Base-by-base conservation (phyloP, 148 eudicot species). In the Linanthus parryae region DNA sequence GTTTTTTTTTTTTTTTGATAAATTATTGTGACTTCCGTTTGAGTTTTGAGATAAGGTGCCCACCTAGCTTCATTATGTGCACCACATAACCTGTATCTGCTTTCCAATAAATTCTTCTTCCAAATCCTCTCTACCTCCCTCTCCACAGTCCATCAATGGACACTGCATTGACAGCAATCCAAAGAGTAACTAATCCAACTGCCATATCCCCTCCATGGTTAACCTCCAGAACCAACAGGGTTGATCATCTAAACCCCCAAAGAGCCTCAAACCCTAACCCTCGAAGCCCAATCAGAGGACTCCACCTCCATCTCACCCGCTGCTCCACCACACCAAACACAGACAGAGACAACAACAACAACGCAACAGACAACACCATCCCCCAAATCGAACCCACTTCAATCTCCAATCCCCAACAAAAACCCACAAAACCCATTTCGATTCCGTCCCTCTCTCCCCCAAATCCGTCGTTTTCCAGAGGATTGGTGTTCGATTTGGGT, bases 401-500 rank as follows among this genome's bases (percentile, higher is more conserved):
- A 21, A 40, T 25, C 30, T 8, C 67, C 0, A 54, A 46, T 35
- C 17, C 48, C 3, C 44, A 13, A 36, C 31, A n/a, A 34, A 49
- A 45, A 44, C 29, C 60, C 52, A 52, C 16, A 24, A 24, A 46
- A 24, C 30, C 62, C 56, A 52, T 12, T 54, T 70, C 77, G 21
- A 57, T 28, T 33, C 63, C 35, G 8, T 14, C 68, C 19, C 22
- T 52, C 29, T 52, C 66, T 19, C 59, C 79, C 22, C 19, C 52
- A 13, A 66, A 24, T 46, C 14, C 26, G 31, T 46, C 51, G 31
- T 9, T 64, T 49, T 69, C 80, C 5, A 65, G 72, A 34, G 97
- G 94, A 14, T 66, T 88, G 56, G 77, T 89, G 35, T 73, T 89
- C 61, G 87, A 77, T 55, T 59, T 82, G 60, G 90, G 97, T 16